phyloP scores from a whole-genome alignment of 2,329 filamentous ascomycete species.

The Xylaria hypoxylon region DNA sequence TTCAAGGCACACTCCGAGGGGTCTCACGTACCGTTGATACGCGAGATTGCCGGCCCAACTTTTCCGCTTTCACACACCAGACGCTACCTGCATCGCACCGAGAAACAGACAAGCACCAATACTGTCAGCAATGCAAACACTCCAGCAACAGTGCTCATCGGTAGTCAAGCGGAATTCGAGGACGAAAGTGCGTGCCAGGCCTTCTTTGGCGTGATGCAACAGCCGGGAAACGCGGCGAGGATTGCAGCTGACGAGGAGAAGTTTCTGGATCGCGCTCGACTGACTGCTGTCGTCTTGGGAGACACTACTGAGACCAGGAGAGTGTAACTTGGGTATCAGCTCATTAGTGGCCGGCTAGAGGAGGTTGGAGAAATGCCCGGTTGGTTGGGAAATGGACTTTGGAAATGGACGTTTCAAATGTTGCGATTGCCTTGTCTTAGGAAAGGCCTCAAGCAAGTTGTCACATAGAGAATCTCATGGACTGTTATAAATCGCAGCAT shows the following conservation, averaged over 20 bases:
- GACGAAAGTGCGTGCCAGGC: constrained; percentile 42
- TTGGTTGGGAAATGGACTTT: no score
- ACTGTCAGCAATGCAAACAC: constrained; percentile 35
- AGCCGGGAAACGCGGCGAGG: constrained; percentile 41
- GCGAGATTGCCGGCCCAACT: constrained; percentile 34
- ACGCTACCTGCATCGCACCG: constrained; percentile 39
- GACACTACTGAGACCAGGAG: constrained; percentile 34
- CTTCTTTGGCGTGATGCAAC: constrained; percentile 35
- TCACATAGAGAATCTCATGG: no score
- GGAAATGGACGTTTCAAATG: no score
- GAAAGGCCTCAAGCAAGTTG: no score
- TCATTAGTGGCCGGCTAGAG: no score
- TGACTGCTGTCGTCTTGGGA: constrained; percentile 37
- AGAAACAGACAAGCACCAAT: constrained; percentile 26
- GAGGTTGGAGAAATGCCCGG: no score
- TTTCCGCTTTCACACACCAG: constrained; percentile 44
- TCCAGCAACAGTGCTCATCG: constrained; percentile 40
- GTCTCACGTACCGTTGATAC: constrained; percentile 38
- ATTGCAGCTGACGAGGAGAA: constrained; percentile 41
- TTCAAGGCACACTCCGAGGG: constrained; percentile 42
- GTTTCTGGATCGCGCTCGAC: constrained; percentile 42
- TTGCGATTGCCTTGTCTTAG: no score
- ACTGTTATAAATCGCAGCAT: no score
- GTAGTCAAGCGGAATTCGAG: constrained; percentile 41
- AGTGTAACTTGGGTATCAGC: no score